phyloP scores from a whole-genome alignment of 2,329 filamentous ascomycete genomes.

The Cylindrodendrum hubeiense region DNA sequence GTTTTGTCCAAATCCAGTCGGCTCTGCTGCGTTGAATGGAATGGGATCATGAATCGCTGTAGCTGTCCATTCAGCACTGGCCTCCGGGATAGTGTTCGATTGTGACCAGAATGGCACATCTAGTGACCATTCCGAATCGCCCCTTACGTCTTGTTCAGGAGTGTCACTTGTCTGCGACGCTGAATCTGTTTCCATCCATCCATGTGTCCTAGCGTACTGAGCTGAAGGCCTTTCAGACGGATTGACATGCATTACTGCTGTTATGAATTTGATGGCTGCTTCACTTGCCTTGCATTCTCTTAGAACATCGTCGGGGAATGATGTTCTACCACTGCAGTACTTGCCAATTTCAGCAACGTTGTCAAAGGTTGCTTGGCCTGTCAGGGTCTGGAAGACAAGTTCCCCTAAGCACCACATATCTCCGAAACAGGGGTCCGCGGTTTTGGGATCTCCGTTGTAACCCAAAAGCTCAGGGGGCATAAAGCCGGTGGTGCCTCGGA shows the following conservation, averaged over 20 bases:
- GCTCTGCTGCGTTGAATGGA: too few relatives aligned
- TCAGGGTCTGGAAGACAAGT: neutral
- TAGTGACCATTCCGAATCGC: neutral
- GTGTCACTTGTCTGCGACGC: neutral
- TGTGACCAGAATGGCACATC: neutral
- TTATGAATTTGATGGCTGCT: neutral
- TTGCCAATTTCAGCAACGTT: neutral
- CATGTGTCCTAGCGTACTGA: neutral
- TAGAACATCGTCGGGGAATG: neutral
- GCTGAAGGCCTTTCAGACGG: neutral
- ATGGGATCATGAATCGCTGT: neutral
- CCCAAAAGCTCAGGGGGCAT: neutral
- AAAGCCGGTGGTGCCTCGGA: neutral
- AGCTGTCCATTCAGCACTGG: neutral
- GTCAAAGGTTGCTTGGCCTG: neutral
- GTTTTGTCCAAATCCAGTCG: too few relatives aligned
- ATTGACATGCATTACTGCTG: neutral
- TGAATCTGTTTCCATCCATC: neutral
- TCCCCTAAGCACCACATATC: constrained; percentile 5
- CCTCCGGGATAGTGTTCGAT: neutral
- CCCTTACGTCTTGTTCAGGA: neutral
- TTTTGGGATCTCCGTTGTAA: neutral
- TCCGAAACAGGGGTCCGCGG: neutral
- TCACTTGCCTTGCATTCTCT: neutral
- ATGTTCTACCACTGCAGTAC: neutral